Conservation (phyloP, 768 basidiomycete genomes). For the Termitomyces sp. region DNA sequence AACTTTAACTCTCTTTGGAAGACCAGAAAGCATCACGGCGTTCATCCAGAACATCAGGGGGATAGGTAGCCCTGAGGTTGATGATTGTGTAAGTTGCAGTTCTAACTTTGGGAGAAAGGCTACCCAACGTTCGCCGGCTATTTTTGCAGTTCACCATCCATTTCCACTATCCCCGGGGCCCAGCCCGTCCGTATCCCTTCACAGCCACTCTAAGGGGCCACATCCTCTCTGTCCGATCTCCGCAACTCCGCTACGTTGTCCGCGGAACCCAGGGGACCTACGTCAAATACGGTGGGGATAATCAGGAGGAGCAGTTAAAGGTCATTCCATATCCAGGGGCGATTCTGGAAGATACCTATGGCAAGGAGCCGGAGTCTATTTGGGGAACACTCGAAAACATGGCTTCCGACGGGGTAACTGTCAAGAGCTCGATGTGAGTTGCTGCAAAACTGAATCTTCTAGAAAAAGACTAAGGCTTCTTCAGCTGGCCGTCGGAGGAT, state of each 20-base stretch:
- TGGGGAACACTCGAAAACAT: conserved; percentile 61
- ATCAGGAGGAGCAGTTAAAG: conserved; percentile 76
- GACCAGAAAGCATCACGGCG: conserved; percentile 62
- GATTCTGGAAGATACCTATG: conserved; percentile 44
- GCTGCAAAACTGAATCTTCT: neutral
- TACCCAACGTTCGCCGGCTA: neutral
- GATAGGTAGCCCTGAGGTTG: conserved; percentile 57
- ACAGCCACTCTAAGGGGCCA: conserved; percentile 65
- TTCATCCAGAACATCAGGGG: conserved; percentile 66
- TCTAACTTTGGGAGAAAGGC: neutral
- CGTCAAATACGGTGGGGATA: conserved; percentile 71
- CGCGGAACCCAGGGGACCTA: conserved; percentile 70
- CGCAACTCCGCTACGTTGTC: conserved; percentile 67
- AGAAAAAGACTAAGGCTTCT: conserved; percentile 2
- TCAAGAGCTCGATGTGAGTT: conserved; percentile 30
- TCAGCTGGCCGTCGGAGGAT: conserved; percentile 59
- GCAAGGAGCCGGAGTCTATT: conserved; percentile 55
- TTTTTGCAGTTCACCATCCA: conserved; percentile 43
- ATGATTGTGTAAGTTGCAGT: conserved; percentile 49
- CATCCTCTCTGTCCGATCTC: conserved; percentile 58
- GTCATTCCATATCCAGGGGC: conserved; percentile 39
- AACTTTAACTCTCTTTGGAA: conserved; percentile 67
- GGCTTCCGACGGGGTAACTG: conserved; percentile 36
- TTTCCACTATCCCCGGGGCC: conserved; percentile 41
- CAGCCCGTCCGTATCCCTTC: conserved; percentile 43